Conservation (phyloP, 805 yeast genomes). For the Yamadazyma tumulicola region DNA sequence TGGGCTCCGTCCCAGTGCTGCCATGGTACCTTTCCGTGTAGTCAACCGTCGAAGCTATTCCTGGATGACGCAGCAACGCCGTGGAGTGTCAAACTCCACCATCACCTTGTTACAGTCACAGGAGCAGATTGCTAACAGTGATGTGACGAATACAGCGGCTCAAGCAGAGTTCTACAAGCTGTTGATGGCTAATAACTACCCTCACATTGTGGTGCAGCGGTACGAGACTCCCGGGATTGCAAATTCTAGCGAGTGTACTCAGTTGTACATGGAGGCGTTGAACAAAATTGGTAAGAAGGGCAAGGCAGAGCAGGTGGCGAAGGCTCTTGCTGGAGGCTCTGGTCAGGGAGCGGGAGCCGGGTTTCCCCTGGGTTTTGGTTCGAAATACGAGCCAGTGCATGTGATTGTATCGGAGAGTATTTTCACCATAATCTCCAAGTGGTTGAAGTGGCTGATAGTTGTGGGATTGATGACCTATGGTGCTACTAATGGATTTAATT, state of each 20-base stretch:
- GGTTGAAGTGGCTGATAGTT: conserved; percentile 87
- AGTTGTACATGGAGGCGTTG: conserved; percentile 76
- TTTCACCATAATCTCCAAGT: conserved; percentile 70
- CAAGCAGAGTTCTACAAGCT: conserved; percentile 84
- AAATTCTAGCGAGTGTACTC: conserved; percentile 71
- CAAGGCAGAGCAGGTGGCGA: conserved; percentile 65
- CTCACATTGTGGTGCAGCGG: conserved; percentile 94
- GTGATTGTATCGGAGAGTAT: conserved; percentile 90
- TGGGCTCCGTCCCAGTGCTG: too few relatives aligned
- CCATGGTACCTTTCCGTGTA: too few relatives aligned
- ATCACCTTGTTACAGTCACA: conserved; percentile 33
- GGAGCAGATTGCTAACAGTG: conserved; percentile 85
- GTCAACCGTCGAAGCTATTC: too few relatives aligned
- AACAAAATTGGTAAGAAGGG: conserved; percentile 70
- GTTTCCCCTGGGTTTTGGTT: conserved; percentile 46
- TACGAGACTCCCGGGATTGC: conserved; percentile 95
- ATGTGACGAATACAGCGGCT: conserved; percentile 58
- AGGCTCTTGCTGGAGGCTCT: conserved; percentile 12
- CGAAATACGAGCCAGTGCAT: conserved; percentile 81
- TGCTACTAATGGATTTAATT: conserved; percentile 71
- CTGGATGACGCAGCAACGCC: not conserved
- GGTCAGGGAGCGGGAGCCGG: conserved; percentile 4
- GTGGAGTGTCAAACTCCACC: conserved; percentile 11
- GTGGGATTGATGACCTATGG: conserved; percentile 78
- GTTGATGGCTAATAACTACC: conserved; percentile 76